Conservation (phyloP, 108 stramenopile species). For the Hondaea fermentalgiana region DNA sequence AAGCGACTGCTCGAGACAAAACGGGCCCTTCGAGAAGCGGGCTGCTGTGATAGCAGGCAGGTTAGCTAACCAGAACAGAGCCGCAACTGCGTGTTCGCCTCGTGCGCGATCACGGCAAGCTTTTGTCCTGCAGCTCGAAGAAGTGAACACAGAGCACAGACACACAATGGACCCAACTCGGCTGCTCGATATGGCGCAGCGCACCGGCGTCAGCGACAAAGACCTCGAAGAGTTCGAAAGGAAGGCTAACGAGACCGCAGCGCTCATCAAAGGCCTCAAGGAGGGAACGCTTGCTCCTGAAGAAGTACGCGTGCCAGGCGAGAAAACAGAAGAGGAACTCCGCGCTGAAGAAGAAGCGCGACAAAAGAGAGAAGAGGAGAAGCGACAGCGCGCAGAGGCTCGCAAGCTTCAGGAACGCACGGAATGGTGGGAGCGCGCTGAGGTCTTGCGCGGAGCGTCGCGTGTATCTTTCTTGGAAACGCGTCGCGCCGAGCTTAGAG, state of each 20-base stretch:
- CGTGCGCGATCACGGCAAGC: no score
- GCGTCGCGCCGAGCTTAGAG: neutral
- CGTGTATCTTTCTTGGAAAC: neutral
- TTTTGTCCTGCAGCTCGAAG: no score
- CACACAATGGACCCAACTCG: neutral
- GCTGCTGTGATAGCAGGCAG: no score
- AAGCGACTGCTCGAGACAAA: no score
- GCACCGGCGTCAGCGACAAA: constrained; percentile 5
- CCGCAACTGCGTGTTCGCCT: no score
- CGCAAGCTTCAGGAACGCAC: neutral
- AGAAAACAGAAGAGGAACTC: constrained; percentile 25
- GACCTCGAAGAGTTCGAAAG: constrained; percentile 28
- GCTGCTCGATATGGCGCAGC: neutral
- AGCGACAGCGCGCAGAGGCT: neutral
- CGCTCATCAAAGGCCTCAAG: constrained; percentile 11
- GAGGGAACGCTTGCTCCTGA: constrained; percentile 20
- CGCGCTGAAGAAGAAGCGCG: neutral
- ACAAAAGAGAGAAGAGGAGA: neutral
- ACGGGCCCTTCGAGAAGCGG: no score
- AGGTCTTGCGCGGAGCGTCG: neutral
- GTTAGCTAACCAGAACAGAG: no score
- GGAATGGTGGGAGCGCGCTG: neutral
- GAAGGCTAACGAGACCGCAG: constrained; percentile 12
- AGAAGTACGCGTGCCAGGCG: constrained; percentile 5
- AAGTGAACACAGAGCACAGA: neutral